Base-by-base conservation (phyloP, 2,329 filamentous ascomycete genomes). In the Aspergillus novofumigatus region DNA sequence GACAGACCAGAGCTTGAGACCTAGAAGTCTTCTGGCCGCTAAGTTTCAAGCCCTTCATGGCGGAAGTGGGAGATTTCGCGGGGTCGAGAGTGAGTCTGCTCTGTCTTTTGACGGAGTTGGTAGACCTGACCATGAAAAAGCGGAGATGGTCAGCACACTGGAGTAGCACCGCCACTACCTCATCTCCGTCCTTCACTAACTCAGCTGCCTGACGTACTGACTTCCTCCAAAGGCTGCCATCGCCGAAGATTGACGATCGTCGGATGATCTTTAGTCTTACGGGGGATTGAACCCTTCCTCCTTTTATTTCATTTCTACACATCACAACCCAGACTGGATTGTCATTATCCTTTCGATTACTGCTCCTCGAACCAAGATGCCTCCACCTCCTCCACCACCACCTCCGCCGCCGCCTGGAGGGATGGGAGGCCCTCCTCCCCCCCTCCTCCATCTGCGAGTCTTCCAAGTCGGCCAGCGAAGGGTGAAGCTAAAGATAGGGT, bases 381-480 rank as follows among this genome's bases (percentile, higher is more conserved):
- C 78, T 65, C 75, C n/a, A n/a, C n/a, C 77, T 67, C 83, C 83
- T 52, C 83, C 86, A 49, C 87, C 88, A 54, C 88, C 89, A 2
- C 88, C 89, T 10, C 89, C 88, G 1, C 89, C 87, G 54, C 84
- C 83, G 55, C 78, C 80, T 66, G 83, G 83, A 56, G 80, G 79
- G 35, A 72, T 77, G 62, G 79, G 79, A 67, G 86, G 84, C 69
- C 81, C 81, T 64, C 87, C 86, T 23, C 78, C 88, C 51, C 89
- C 23, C 87, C 88, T 48, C 87, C 86, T 49, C 74, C 78, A 50
- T 69, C 72, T 60, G 71, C 66, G 32, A 70, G 63, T 54, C 65
- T 88, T 38, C 84, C 88, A 45, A 71, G 78, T 26, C 81, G 83
- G 65, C 84, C 87, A 42, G 75, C 86, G 8, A 77, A 81, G 58